Percentiles rank a stretch among this genome's conserved stretches.
Conservation (phyloP, 495 filamentous ascomycete genomes). For the Penicillium psychrofluorescens region DNA sequence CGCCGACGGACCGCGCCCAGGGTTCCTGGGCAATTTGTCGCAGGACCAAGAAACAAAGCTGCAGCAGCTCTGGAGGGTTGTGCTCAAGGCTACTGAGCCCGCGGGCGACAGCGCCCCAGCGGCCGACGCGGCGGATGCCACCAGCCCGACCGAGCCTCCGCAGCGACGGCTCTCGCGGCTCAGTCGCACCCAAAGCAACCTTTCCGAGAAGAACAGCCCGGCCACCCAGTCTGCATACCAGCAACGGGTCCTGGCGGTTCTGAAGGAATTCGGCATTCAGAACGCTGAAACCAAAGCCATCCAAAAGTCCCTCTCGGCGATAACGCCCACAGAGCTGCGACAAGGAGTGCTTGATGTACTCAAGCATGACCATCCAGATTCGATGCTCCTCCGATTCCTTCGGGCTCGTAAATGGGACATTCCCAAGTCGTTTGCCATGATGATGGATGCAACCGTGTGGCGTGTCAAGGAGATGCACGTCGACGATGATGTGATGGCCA, state of each 20-base stretch:
- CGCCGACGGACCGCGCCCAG: conserved; percentile 40
- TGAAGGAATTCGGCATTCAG: conserved; percentile 18
- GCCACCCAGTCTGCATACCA: conserved; percentile 10
- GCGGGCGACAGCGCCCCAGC: conserved; percentile 8
- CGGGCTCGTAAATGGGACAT: conserved; percentile 94
- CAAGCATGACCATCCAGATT: conserved; percentile 90
- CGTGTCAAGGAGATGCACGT: conserved; percentile 70
- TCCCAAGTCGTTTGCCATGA: conserved; percentile 81
- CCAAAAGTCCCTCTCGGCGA: conserved; percentile 21
- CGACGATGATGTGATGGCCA: conserved; percentile 70
- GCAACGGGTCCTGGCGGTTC: conserved; percentile 14
- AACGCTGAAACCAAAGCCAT: conserved; percentile 22
- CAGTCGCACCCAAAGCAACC: conserved; percentile 18
- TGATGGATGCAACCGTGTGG: conserved; percentile 88
- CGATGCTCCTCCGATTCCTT: conserved; percentile 80
- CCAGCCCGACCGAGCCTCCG: conserved; percentile 9
- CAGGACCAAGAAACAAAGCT: conserved; percentile 76
- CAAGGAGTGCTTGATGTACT: conserved; percentile 75
- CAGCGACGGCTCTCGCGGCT: conserved; percentile 18
- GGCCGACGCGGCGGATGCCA: conserved; percentile 2
- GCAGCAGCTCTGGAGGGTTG: conserved; percentile 69
- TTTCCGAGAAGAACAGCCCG: conserved; percentile 13
- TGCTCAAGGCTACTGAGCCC: conserved; percentile 65
- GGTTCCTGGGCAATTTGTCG: conserved; percentile 77
- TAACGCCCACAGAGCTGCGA: conserved; percentile 64